Conservation (phyloP, 192 early-diverging fungal species). For the Thoreauomyces humboldtii region DNA sequence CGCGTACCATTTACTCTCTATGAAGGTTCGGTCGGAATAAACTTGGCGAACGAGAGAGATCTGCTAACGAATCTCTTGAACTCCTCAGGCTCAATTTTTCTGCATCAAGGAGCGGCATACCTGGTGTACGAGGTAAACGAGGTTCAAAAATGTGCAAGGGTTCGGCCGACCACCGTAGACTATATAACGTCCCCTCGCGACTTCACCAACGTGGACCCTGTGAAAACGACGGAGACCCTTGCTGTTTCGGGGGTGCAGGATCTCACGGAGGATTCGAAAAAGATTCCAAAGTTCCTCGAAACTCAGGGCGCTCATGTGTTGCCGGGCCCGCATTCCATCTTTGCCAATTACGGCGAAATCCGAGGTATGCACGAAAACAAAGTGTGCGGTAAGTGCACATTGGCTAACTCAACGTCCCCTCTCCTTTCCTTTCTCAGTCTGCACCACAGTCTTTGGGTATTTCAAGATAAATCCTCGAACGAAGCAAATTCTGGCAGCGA, state of each 20-base stretch:
- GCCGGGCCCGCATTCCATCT: no score
- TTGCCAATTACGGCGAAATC: background rate
- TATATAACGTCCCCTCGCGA: conserved; percentile 56
- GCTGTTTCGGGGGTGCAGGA: background rate
- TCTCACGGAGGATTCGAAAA: no score
- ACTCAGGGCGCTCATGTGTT: no score
- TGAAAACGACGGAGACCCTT: conserved; percentile 17
- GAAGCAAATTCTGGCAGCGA: conserved; percentile 44
- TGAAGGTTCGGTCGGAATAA: conserved; percentile 45
- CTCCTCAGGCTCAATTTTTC: conserved; percentile 52
- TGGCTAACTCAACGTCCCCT: no score
- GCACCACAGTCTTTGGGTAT: conserved; percentile 59
- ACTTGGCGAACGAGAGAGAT: no score
- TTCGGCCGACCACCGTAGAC: conserved; percentile 41
- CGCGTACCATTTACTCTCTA: conserved; percentile 58
- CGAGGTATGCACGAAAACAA: no score
- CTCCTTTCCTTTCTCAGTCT: no score
- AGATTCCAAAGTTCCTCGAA: no score
- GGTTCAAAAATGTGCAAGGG: conserved; percentile 42
- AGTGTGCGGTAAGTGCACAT: no score
- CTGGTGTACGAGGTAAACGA: conserved; percentile 52
- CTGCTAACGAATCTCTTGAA: no score
- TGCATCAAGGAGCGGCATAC: conserved; percentile 58
- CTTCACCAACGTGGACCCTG: conserved; percentile 54
- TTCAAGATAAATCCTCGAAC: conserved; percentile 48